Base-by-base conservation (phyloP, 2,329 filamentous ascomycete species). In the Ophiostoma tasmaniense region DNA sequence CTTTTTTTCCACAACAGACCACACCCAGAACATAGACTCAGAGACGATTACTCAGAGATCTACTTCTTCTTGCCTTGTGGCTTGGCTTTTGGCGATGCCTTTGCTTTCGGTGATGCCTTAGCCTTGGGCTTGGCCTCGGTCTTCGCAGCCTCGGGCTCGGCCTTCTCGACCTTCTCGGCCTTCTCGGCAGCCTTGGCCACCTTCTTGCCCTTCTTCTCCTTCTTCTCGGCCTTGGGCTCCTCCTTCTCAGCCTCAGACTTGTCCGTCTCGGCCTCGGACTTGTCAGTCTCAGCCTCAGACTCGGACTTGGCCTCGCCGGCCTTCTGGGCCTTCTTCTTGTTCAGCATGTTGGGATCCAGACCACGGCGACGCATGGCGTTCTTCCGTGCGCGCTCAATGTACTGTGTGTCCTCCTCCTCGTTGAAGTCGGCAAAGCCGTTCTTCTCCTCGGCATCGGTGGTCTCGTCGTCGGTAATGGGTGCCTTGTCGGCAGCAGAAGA, bases 281-380 rank as follows among this genome's bases (percentile, higher is more conserved):
- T 50, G 35, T 66, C 25, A 28, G 37, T 35, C 69, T 71, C 72
- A 33, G 68, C 64, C 17, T 66, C 69, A 45, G 42, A 45, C 37
- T 72, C 69, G 72, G 14, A n/a, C 50, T n/a, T 33, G 6, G 39
- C 20, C 42, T 50, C 39, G 13, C 13, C 37, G 22, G 50, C 33
- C 52, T 67, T 35, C 28, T 55, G 20, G 7, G 20, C 11, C 11
- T 66, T 70, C 33, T 76, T 77, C 74, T 77, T 76, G 64, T 80
- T 78, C 33, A 84, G 79, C 42, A 84, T 87, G 75, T 85, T 87
- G 1, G 90, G 90, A 77, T 93, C 87, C 67, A 93, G 78, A 71
- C 91, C 91, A 76, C 90, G 89, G 75, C 87, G 86, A 74, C 90
- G 87, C 83, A 93, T 85, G 70, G 87, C 85, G 75, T 90, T 92